A percentile compares a stretch with the other conserved stretches of the same genome.
Evolutionary conservation across 768 basidiomycete species (phyloP).

Genomic region (Tricholoma sp.): DNA sequence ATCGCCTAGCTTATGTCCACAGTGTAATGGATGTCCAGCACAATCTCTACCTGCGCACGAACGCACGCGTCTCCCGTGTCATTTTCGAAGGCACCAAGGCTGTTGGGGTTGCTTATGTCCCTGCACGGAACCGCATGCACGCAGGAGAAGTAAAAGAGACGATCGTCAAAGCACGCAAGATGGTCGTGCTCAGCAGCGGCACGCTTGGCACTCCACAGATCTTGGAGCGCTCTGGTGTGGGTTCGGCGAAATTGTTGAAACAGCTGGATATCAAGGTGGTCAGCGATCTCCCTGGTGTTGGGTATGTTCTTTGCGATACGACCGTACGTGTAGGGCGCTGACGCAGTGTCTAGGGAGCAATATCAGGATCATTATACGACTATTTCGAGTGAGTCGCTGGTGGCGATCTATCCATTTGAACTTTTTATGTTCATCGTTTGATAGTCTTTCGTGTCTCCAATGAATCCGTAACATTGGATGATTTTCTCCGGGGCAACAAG

Average conservation of each 20-base stretch:
- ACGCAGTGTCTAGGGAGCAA: constrained; percentile 41
- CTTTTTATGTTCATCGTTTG: neutral
- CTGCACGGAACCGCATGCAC: constrained; percentile 53
- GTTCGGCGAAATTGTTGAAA: constrained; percentile 47
- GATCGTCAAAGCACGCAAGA: constrained; percentile 62
- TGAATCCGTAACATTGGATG: constrained; percentile 57
- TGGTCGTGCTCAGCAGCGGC: constrained; percentile 59
- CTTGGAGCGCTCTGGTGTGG: constrained; percentile 69
- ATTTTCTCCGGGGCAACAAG: constrained; percentile 66
- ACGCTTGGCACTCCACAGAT: constrained; percentile 73
- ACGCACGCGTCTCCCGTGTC: constrained; percentile 62
- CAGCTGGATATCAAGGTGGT: constrained; percentile 57
- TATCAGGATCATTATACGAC: constrained; percentile 78
- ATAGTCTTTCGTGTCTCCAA: constrained; percentile 64
- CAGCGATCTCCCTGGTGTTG: constrained; percentile 67
- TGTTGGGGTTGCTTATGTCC: constrained; percentile 67
- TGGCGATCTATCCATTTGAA: neutral
- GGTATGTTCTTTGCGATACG: constrained; percentile 31
- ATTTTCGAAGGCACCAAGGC: constrained; percentile 71
- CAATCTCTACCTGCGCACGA: constrained; percentile 63
- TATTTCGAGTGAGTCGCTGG: constrained; percentile 41
- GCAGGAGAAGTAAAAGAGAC: constrained; percentile 50
- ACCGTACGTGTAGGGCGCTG: neutral
- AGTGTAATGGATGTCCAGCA: constrained; percentile 64
- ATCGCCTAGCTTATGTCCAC: constrained; percentile 55